These are phyloP conservation scores for Clarireedia hainanense DNA, from an alignment of 2,329 filamentous ascomycete species.

Conservation along the genomic window DNA sequence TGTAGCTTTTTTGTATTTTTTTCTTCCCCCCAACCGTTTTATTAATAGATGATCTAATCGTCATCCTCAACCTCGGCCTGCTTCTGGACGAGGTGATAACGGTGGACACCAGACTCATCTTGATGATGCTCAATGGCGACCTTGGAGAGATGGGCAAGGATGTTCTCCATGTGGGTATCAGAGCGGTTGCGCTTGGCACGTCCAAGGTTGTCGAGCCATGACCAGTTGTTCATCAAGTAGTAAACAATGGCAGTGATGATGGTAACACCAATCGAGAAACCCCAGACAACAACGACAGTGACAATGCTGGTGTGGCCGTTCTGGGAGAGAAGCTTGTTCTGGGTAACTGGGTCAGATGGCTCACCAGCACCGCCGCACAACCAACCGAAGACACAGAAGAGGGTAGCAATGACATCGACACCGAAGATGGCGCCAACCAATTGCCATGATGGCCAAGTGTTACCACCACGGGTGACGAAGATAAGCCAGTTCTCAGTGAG, in stretches of 20 bases:
- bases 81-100: slow-evolving; percentile 9
- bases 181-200: slow-evolving; percentile 53
- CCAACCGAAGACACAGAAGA: slow-evolving; percentile 73
- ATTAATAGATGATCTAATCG: slow-evolving; percentile 5
- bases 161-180: slow-evolving; percentile 59
- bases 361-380: slow-evolving; percentile 45
- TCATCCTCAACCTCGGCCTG: slow-evolving; percentile 10
- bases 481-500: slow-evolving; percentile 74
- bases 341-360: slow-evolving; percentile 29
- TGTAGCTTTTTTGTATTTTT: slow-evolving; percentile 4
- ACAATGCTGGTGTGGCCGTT: slow-evolving; percentile 43
- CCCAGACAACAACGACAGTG: slow-evolving; percentile 58
- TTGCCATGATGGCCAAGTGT: slow-evolving; percentile 70
- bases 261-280: slow-evolving; percentile 57
- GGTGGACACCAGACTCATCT: slow-evolving; percentile 6
- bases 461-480: slow-evolving; percentile 66
- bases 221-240: slow-evolving; percentile 51
- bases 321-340: slow-evolving; percentile 30
- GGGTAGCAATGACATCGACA: slow-evolving; percentile 63
- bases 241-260: slow-evolving; percentile 60
- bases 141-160: slow-evolving; percentile 57
- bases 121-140: slow-evolving; percentile 51
- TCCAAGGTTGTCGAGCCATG: slow-evolving; percentile 53
- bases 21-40: background rate
- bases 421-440: slow-evolving; percentile 62